Evolutionary conservation across 495 filamentous ascomycete genomes (phyloP).

Genomic region (Lophiotrema nucula): DNA sequence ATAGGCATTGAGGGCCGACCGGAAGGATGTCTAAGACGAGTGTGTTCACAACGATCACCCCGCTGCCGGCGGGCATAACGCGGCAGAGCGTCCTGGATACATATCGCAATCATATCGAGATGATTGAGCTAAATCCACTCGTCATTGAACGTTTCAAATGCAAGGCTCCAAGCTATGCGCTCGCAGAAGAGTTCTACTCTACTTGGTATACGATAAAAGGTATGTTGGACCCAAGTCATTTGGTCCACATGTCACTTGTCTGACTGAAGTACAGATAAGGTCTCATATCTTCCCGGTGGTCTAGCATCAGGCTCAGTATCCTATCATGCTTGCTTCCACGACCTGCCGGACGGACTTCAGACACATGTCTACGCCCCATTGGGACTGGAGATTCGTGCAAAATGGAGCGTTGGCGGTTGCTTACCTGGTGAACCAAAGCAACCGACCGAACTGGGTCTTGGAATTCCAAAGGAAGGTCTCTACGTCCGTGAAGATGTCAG

Average conservation of each 20-base stretch:
- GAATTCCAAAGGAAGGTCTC: constrained; percentile 61
- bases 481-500: constrained; percentile 76
- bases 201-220: constrained; percentile 66
- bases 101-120: constrained; percentile 68
- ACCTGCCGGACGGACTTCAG: constrained; percentile 65
- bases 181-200: constrained; percentile 64
- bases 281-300: constrained; percentile 69
- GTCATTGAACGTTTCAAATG: constrained; percentile 67
- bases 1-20: neutral
- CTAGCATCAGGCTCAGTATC: constrained; percentile 62
- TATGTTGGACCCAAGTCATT: constrained; percentile 26
- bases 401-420: constrained; percentile 64
- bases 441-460: constrained; percentile 59
- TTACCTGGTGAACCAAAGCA: constrained; percentile 62
- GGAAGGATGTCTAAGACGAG: constrained; percentile 51
- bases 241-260: neutral
- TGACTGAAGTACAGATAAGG: constrained; percentile 53
- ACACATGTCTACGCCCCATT: constrained; percentile 73
- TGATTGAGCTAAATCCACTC: constrained; percentile 81
- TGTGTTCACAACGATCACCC: constrained; percentile 67
- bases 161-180: constrained; percentile 59
- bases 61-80: constrained; percentile 64
- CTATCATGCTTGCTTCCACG: constrained; percentile 74
- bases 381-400: constrained; percentile 65
- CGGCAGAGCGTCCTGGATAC: constrained; percentile 66